Evolutionary conservation across 1,139 yeast species (phyloP), one percentile per base, ranked within the genome.

Genomic region (Kodamaea arcana): DNA sequence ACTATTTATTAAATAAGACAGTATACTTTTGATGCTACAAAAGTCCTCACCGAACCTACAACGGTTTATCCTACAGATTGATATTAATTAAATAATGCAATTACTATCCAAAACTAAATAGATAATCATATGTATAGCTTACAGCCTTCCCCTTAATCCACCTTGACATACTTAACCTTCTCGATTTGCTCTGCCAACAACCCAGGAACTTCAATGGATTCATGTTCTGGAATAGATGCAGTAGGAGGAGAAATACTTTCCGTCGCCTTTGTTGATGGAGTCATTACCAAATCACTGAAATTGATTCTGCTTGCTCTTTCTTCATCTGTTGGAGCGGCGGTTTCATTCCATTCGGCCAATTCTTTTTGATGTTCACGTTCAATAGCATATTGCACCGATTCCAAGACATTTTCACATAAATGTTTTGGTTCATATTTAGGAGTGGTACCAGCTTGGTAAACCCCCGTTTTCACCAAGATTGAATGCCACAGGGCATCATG

Each of bases 401-500:
- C 90, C 51, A 84, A 69, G 4, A 85, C 94, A 47, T 83, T 77
- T 20, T 78, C 79, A 57, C 84, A 79, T 32, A 71, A 72, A 48
- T 79, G 78, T 58, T 83, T 84, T 42, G 95, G 94, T 54, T 75
- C 72, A 58, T 83, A 83, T 52, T 81, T 82, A 20, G 94, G 94
- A 18, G 60, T 75, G 8, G 92, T 80, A 16, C 92, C 90, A 27
- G 73, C 87, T 60, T 83, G 81, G 59, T 83, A 84, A 37, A 85
- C 94, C 52, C 95, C 95, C 24, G 95, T 85, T 59, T 84, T 81
- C 28, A 85, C 95, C 54, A 85, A 69, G 41, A 84, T 84, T 15
- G 94, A 83, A 57, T 72, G 79, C 95, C 95, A 85, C 28, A 86
- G 78, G 41, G 74, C 75, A 54, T 85, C 94, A 58, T 83, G 92